These are phyloP conservation scores for Limtongozyma cylindracea DNA, from an alignment of 805 yeast genomes.

Conservation along the genomic window DNA sequence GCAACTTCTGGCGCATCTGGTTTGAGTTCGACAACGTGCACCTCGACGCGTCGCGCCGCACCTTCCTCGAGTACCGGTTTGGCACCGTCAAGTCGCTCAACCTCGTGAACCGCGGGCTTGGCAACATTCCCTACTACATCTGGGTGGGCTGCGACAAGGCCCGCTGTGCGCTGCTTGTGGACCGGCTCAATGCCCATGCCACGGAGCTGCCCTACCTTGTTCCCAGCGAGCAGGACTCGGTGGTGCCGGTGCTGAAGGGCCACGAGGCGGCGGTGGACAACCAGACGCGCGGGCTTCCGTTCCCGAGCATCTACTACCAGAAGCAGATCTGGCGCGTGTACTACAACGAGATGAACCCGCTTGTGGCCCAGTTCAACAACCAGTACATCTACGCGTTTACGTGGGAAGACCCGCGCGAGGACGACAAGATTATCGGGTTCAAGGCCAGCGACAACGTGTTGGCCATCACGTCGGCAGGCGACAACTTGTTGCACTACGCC, in stretches of 20 bases:
- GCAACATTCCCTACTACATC: slow-evolving; percentile 59
- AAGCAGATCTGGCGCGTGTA: slow-evolving; percentile 56
- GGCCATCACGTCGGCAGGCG: slow-evolving; percentile 77
- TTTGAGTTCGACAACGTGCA: slow-evolving; percentile 66
- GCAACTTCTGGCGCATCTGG: slow-evolving; percentile 78
- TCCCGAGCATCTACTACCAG: slow-evolving; percentile 64
- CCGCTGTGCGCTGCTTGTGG: slow-evolving; percentile 16
- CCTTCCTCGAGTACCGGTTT: slow-evolving; percentile 57
- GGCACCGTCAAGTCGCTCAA: slow-evolving; percentile 63
- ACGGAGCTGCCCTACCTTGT: slow-evolving; percentile 68
- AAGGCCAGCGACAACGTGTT: slow-evolving; percentile 42
- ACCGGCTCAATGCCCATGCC: slow-evolving; percentile 48
- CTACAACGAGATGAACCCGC: slow-evolving; percentile 45
- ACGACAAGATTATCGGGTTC: slow-evolving; percentile 36
- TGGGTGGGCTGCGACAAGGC: slow-evolving; percentile 42
- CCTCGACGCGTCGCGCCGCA: slow-evolving; percentile 60
- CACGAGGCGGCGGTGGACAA: slow-evolving; percentile 52
- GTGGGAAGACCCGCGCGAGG: slow-evolving; percentile 82
- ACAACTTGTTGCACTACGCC: slow-evolving; percentile 55
- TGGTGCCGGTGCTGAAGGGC: slow-evolving; percentile 30
- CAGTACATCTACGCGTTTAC: slow-evolving; percentile 75
- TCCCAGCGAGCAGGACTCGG: slow-evolving; percentile 15
- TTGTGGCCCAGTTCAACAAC: slow-evolving; percentile 44
- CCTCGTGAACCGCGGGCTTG: slow-evolving; percentile 34
- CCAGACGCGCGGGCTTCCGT: slow-evolving; percentile 40